Percentiles rank a stretch among this genome's conserved stretches.
These are phyloP conservation scores for Acacia melanoxylon DNA, from an alignment of 306 rosid species.

Conservation along the genomic window DNA sequence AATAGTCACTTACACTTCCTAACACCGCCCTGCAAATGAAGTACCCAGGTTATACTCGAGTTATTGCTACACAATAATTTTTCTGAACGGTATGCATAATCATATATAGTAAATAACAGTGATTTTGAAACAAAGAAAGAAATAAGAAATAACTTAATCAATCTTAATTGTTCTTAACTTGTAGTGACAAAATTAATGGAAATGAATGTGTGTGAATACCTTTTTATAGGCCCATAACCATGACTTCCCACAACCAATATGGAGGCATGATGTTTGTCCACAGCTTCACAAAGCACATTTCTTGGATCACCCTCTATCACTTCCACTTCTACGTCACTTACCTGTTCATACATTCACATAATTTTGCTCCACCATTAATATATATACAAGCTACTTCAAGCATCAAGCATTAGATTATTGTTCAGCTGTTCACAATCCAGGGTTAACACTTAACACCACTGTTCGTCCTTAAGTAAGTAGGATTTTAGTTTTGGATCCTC, in stretches of 20 bases:
- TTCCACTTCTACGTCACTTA: slow-evolving; percentile 42
- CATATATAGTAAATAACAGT: not conserved
- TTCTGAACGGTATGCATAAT: not conserved
- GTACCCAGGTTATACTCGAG: not conserved
- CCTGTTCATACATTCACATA: slow-evolving; percentile 50
- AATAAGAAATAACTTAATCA: not conserved
- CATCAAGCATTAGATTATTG: not conserved
- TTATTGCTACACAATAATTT: not conserved
- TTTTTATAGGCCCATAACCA: slow-evolving; percentile 79
- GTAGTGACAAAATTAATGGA: not conserved
- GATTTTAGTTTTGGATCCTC: too few species aligned
- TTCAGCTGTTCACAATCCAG: too few species aligned
- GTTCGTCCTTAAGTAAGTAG: too few species aligned
- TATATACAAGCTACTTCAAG: not conserved
- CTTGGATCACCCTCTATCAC: slow-evolving; percentile 74
- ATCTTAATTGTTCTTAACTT: not conserved
- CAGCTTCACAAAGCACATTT: slow-evolving; percentile 70
- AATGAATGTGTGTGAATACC: slow-evolving; percentile 36
- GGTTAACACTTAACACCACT: too few species aligned
- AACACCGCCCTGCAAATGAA: slow-evolving; percentile 63
- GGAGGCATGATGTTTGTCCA: slow-evolving; percentile 65
- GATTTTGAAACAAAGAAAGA: not conserved
- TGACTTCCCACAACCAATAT: slow-evolving; percentile 79
- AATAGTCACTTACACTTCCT: slow-evolving; percentile 86
- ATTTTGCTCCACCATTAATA: not conserved